These are phyloP conservation scores for Pythium scleroteichum DNA, from an alignment of 352 stramenopile genomes.

Conservation along the genomic window DNA sequence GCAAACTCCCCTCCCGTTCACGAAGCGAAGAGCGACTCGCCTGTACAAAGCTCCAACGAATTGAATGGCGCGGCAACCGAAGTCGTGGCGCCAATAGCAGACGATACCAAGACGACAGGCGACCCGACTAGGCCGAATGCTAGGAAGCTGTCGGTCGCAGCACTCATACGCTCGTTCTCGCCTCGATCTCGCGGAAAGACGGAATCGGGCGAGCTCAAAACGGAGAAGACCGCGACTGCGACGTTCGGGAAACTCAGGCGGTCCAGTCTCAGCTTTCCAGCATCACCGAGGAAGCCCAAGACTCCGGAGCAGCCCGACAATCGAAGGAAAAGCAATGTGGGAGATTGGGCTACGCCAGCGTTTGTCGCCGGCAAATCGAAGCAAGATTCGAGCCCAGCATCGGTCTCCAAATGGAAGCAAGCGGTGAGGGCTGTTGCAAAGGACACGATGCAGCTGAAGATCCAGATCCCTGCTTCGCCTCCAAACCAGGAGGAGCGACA, in stretches of 20 bases:
- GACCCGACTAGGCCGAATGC: not conserved
- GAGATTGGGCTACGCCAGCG: not conserved
- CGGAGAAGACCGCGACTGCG: slow-evolving; percentile 5
- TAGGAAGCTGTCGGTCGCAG: slow-evolving; percentile 18
- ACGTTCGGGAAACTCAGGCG: slow-evolving; percentile 57
- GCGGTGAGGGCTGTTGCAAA: slow-evolving; percentile 6
- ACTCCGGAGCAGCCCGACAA: not conserved
- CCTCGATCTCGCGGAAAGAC: slow-evolving; percentile 16
- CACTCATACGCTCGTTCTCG: slow-evolving; percentile 25
- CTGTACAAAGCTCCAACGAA: not conserved
- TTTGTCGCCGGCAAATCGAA: not conserved
- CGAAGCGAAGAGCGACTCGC: no score
- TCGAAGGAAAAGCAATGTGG: not conserved
- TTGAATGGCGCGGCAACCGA: not conserved
- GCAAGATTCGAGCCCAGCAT: not conserved
- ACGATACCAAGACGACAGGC: not conserved
- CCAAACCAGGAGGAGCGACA: not conserved
- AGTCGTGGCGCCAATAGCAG: not conserved
- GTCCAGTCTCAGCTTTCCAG: slow-evolving; percentile 31
- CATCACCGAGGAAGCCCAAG: not conserved
- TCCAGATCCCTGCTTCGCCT: slow-evolving; percentile 13
- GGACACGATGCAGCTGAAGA: slow-evolving; percentile 12
- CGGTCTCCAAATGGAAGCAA: slow-evolving; percentile 22
- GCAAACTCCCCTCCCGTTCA: no score
- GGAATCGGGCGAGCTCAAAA: not conserved